Evolutionary conservation across 352 stramenopile genomes (phyloP), one percentile per base, ranked within the genome.

Genomic region (Blastocystis sp.): DNA sequence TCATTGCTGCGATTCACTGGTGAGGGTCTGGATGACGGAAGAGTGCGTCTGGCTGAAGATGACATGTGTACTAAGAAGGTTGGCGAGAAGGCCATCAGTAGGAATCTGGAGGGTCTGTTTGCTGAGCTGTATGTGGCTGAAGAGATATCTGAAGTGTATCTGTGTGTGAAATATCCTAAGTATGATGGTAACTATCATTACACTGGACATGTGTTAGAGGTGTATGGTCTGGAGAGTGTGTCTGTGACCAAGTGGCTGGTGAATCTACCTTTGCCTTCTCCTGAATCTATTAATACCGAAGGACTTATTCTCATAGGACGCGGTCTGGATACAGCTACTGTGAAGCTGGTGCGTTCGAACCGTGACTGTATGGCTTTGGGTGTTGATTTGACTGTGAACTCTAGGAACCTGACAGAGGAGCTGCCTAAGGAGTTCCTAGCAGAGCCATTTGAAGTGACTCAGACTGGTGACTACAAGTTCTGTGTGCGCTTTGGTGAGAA

Each of bases 401-500:
- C 5, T 5, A 35, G 66, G 53, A 84, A 84, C 27, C 5, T 6
- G 9, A 70, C 24, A 5, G 60, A 70, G 27, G 9, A 4, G 24
- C 11, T 17, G 15, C n/a, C 37, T 7, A 70, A 33, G 9, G 3
- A 40, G 15, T 84, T 66, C 56, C 17, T 84, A n/a, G 73, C 53
- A 57, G 73, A 84, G 48, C 51, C 19, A 37, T 84, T 84, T 51
- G 42, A n/a, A n/a, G 48, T 84, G 15, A 66, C 44, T 44, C 42
- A 84, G 73, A 19, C 54, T 15, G 73, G 73, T n/a, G 37, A 69
- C 22, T 84, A 84, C 73, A 64, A 48, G n/a, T 84, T 84, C 73
- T 84, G 73, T 57, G 73, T 84, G 73, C 73, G 54, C 42, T 84
- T 84, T 51, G 73, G 73, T 27, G 73, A 64, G 22, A 33, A 4